Evolutionary conservation across 2,329 filamentous ascomycete genomes (phyloP).

Genomic region (Hypoxylon sp.): DNA sequence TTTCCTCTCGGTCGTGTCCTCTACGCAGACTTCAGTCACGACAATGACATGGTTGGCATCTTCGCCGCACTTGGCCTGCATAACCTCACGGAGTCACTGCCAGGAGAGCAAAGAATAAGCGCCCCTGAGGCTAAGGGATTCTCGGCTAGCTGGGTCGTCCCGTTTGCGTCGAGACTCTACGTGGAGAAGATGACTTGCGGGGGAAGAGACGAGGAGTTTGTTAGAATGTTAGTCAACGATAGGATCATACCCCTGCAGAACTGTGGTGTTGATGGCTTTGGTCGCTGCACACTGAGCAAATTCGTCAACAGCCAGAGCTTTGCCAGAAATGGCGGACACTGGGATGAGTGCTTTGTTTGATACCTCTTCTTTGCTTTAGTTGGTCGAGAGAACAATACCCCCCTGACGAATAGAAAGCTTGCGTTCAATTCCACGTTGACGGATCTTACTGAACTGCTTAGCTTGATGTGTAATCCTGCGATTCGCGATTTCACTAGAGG

Average conservation of each 20-base stretch:
- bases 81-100: conserved; percentile 69
- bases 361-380: conserved; percentile 11
- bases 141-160: conserved; percentile 81
- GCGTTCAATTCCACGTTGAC: conserved; percentile 12
- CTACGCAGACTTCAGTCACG: conserved; percentile 93
- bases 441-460: conserved; percentile 16
- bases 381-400: background rate
- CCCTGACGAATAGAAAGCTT: conserved; percentile 18
- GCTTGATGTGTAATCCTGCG: conserved; percentile 23
- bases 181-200: conserved; percentile 86
- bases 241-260: conserved; percentile 77
- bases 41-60: conserved; percentile 85
- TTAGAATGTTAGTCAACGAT: conserved; percentile 86
- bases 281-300: conserved; percentile 74
- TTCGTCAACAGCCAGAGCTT: conserved; percentile 84
- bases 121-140: conserved; percentile 72
- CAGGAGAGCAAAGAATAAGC: conserved; percentile 62
- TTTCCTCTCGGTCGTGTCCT: conserved; percentile 78
- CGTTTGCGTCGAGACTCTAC: conserved; percentile 84
- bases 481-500: conserved; percentile 17
- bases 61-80: conserved; percentile 84
- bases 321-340: conserved; percentile 76
- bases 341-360: conserved; percentile 71
- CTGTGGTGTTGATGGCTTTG: conserved; percentile 76
- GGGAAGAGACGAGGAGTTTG: conserved; percentile 70